Evolutionary conservation across 805 yeast species (phyloP).

Genomic region (Lipomyces orientalis): DNA sequence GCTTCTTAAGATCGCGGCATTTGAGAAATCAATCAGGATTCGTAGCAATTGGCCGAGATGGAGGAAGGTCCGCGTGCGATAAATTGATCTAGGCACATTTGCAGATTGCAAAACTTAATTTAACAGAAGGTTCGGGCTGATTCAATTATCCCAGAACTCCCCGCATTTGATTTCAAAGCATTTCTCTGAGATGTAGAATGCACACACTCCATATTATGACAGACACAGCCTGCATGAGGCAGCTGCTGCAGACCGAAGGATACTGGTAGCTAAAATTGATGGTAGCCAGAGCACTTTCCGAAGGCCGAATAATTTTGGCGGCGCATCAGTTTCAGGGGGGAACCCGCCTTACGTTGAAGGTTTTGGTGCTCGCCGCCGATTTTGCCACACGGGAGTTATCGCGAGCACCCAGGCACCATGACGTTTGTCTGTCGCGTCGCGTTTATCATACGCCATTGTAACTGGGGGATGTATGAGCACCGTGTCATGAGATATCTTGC

Average conservation of each 20-base stretch:
- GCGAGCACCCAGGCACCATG: neutral
- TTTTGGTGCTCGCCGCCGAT: neutral
- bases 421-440: neutral
- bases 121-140: neutral
- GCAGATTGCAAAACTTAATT: too few species aligned
- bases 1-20: neutral
- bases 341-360: neutral
- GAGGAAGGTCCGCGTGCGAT: too few species aligned
- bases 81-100: too few species aligned
- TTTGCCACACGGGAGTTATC: neutral
- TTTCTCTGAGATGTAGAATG: too few species aligned
- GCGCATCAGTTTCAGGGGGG: neutral
- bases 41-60: too few species aligned
- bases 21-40: neutral
- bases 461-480: too few species aligned
- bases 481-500: too few species aligned
- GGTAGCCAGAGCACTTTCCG: too few species aligned
- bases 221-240: neutral
- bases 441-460: too few species aligned
- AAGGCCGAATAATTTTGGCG: too few species aligned
- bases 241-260: neutral
- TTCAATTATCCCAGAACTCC: too few species aligned
- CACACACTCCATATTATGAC: neutral
- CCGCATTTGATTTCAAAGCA: neutral
- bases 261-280: neutral